Evolutionary conservation across 305 asterid species (phyloP).

Genomic region (Fraxinus platypoda): DNA sequence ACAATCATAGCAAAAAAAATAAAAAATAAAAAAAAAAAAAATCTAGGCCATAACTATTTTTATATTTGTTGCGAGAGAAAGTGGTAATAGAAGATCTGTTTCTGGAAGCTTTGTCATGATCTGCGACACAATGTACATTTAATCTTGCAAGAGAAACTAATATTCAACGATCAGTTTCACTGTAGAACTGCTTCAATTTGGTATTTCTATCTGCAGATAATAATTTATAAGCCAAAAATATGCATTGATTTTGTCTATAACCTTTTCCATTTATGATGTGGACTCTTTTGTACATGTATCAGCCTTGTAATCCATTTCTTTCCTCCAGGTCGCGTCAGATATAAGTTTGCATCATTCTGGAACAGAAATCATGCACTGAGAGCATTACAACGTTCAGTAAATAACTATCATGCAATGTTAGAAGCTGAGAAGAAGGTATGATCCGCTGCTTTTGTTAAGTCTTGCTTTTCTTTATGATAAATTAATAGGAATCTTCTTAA

Average conservation of each 20-base stretch:
- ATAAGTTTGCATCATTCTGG: conserved; percentile 98
- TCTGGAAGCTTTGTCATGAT: not conserved
- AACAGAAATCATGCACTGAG: conserved; percentile 81
- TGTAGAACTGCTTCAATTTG: not conserved
- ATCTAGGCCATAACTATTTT: not conserved
- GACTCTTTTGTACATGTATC: conserved; percentile 10
- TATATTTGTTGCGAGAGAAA: not conserved
- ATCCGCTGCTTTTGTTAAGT: conserved; percentile 16
- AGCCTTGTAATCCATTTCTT: conserved; percentile 18
- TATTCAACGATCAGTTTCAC: not conserved
- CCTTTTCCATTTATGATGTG: not conserved
- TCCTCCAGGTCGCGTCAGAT: conserved; percentile 86
- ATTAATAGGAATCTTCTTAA: not conserved
- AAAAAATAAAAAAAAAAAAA: too few relatives aligned
- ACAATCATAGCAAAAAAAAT: not conserved
- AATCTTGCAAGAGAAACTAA: not conserved
- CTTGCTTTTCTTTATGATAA: conserved; percentile 7
- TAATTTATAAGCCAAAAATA: not conserved
- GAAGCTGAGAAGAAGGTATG: conserved; percentile 91
- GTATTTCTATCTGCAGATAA: not conserved
- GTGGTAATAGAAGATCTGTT: not conserved
- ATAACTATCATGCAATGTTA: conserved; percentile 55
- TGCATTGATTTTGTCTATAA: not conserved
- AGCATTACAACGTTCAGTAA: conserved; percentile 63
- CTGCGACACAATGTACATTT: not conserved